Conservation (phyloP, 1,139 yeast genomes). For the Yamadazyma siamensis region DNA sequence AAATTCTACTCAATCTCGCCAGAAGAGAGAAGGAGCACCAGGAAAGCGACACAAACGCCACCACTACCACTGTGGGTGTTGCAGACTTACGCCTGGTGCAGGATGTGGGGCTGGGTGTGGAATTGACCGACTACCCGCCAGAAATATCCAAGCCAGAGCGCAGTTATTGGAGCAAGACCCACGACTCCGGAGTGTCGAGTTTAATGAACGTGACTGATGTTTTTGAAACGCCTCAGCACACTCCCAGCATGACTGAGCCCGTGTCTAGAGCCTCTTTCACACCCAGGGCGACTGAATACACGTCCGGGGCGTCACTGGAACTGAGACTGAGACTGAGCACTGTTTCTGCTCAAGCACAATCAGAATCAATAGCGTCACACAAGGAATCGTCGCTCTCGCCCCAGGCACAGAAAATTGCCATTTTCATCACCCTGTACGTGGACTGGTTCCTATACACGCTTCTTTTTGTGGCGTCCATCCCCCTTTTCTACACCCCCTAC, state of each 20-base stretch:
- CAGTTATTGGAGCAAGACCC: not conserved
- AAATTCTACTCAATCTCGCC: constrained; percentile 18
- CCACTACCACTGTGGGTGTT: constrained; percentile 24
- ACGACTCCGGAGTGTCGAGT: constrained; percentile 1
- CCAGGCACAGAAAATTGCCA: constrained; percentile 25
- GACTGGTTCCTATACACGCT: constrained; percentile 53
- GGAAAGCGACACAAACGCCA: constrained; percentile 14
- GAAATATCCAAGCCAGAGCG: not conserved
- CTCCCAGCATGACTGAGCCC: constrained; percentile 3
- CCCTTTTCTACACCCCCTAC: constrained; percentile 46
- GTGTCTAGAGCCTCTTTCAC: not conserved
- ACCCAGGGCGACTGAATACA: not conserved
- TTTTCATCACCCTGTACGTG: constrained; percentile 42
- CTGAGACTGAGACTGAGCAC: too few species aligned
- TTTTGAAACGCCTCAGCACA: constrained; percentile 3
- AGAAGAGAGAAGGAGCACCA: constrained; percentile 7
- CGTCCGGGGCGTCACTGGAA: too few species aligned
- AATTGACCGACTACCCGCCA: not conserved
- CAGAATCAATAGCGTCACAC: not conserved
- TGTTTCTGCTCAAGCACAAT: constrained; percentile 1
- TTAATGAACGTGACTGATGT: constrained; percentile 5
- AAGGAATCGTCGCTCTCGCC: constrained; percentile 6
- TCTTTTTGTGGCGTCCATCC: constrained; percentile 52
- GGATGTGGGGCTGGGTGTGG: not conserved
- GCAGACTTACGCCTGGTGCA: constrained; percentile 11